phyloP scores from a whole-genome alignment of 768 basidiomycete genomes.

The Lyophyllum decastes region DNA sequence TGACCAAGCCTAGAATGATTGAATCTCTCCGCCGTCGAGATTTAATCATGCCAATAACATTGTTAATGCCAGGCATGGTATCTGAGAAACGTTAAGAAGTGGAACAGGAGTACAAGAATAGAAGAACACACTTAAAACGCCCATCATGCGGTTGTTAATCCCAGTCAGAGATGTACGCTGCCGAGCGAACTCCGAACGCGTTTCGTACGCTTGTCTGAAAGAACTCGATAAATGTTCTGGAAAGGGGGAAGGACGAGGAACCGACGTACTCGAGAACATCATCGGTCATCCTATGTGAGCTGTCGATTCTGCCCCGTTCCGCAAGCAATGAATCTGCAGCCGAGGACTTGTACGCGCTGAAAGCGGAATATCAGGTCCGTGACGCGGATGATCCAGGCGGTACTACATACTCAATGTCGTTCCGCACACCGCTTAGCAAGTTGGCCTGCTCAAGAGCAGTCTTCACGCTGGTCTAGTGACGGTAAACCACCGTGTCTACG shows the following conservation, averaged over 20 bases:
- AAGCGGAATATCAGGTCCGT: neutral
- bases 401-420: constrained; percentile 86
- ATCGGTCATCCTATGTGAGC: constrained; percentile 93
- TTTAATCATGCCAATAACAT: constrained; percentile 89
- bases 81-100: constrained; percentile 41
- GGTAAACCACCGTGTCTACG: neutral
- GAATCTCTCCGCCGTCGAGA: constrained; percentile 87
- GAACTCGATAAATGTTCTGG: constrained; percentile 1
- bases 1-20: constrained; percentile 84
- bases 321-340: constrained; percentile 84
- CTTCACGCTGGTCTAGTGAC: constrained; percentile 69
- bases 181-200: constrained; percentile 86
- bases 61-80: constrained; percentile 94
- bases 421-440: constrained; percentile 85
- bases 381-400: neutral
- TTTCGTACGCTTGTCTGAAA: constrained; percentile 93
- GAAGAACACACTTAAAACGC: constrained; percentile 70
- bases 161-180: constrained; percentile 75
- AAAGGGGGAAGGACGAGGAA: neutral
- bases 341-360: constrained; percentile 88
- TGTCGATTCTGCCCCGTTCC: constrained; percentile 89
- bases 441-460: constrained; percentile 85
- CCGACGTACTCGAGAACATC: constrained; percentile 76
- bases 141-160: constrained; percentile 83
- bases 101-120: constrained; percentile 1